Evolutionary conservation across 2,329 filamentous ascomycete species (phyloP), one percentile per base, ranked within the genome.

Genomic region (Lojkania enalia): DNA sequence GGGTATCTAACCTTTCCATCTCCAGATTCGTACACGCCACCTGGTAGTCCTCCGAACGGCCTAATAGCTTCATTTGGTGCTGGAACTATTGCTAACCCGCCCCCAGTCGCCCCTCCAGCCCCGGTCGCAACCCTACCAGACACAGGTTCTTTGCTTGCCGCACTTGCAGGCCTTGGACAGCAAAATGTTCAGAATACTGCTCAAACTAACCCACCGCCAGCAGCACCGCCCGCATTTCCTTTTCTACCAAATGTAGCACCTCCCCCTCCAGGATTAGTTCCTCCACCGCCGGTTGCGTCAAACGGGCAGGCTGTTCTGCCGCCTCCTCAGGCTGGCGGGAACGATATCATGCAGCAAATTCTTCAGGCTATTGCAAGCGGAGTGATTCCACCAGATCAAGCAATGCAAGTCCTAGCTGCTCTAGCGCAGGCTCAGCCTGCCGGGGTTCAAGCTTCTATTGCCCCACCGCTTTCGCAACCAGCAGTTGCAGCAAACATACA

Each of bases 381-480:
- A n/a, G 46, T 57, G 14, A 64, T 70, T 14, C 52, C 58, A 16
- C 55, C 60, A 48, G 63, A 67, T n/a, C 64, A 68, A 52, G 66
- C 58, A 35, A 53, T 63, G 42, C 62, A 64, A 42, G 56, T 66
- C 51, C 43, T 69, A 39, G 63, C 61, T 47, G 58, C 59, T 25
- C 41, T 68, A 20, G 36, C 39, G 7, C 31, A 18, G 36, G 56
- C 55, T 29, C 54, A 57, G 38, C 52, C 59, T 40, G 57, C 61
- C 32, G 58, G 55, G 42, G 58, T 57, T 16, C 58, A 52, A 20
- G 39, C 57, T 43, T 40, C 60, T 35, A 20, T 61, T 4, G 46
- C 55, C 27, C 50, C 52, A 57, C 67, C 61, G 43, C 55, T 58
- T 41, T 46, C 60, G 39, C 63, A 63, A 35, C 48, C 54, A 13